These are phyloP conservation scores for Geosiphon pyriformis DNA, from an alignment of 192 early-diverging fungal genomes.

Conservation along the genomic window DNA sequence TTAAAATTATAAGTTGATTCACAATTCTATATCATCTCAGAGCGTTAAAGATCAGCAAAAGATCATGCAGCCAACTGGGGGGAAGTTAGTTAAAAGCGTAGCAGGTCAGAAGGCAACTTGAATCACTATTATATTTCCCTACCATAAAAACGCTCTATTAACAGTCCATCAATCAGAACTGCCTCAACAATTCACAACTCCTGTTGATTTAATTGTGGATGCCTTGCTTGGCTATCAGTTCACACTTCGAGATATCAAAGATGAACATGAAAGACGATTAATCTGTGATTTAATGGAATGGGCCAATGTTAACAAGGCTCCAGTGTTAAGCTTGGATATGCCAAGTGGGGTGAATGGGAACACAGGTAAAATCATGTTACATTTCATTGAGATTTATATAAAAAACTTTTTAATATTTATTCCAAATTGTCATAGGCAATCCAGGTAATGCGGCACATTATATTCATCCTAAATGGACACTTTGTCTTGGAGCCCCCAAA, in stretches of 20 bases:
- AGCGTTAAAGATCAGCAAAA: conserved; percentile 22
- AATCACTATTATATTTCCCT: not conserved
- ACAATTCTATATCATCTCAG: not conserved
- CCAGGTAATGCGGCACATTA: conserved; percentile 47
- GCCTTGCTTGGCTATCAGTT: conserved; percentile 57
- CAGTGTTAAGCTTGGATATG: conserved; percentile 62
- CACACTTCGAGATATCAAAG: conserved; percentile 47
- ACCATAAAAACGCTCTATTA: not conserved
- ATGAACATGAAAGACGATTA: conserved; percentile 36
- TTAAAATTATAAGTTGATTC: not conserved
- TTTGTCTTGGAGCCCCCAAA: conserved; percentile 70
- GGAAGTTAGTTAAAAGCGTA: conserved; percentile 19
- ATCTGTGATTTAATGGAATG: conserved; percentile 62
- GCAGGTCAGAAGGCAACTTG: not conserved
- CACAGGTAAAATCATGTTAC: conserved; percentile 34
- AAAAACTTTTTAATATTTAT: conserved; percentile 13
- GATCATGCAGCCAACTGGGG: conserved; percentile 17
- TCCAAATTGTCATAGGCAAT: conserved; percentile 34
- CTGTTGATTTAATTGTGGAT: conserved; percentile 71
- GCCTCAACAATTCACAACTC: conserved; percentile 45
- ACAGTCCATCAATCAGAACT: conserved; percentile 37
- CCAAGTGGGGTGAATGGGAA: conserved; percentile 60
- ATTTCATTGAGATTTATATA: not conserved
- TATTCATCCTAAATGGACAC: conserved; percentile 70
- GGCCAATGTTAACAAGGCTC: conserved; percentile 61